Evolutionary conservation across 2,329 filamentous ascomycete genomes (phyloP).

Genomic region (Ophiocordyceps sinensis): DNA sequence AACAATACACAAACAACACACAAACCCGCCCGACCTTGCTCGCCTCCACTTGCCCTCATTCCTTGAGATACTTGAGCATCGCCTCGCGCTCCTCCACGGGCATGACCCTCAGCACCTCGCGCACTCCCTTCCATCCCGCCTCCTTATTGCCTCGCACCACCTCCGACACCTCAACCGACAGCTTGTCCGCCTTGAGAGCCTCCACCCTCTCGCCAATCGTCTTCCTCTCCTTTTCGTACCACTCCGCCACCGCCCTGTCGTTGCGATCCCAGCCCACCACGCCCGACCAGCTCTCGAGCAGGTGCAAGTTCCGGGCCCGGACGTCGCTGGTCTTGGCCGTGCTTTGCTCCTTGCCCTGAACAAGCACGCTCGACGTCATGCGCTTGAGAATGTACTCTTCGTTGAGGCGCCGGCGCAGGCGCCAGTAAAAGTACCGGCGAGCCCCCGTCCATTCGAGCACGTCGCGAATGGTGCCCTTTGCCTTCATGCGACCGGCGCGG

Average conservation of each 20-base stretch:
- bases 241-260: conserved; percentile 73
- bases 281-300: conserved; percentile 71
- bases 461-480: conserved; percentile 85
- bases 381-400: conserved; percentile 95
- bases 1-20: no score
- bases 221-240: conserved; percentile 94
- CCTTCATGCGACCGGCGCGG: conserved; percentile 92
- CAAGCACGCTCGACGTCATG: conserved; percentile 41
- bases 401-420: conserved; percentile 86
- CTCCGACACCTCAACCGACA: conserved; percentile 30
- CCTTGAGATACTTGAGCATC: conserved; percentile 47
- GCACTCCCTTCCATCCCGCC: conserved; percentile 70
- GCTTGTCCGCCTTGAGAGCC: conserved; percentile 60
- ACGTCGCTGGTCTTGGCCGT: conserved; percentile 31
- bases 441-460: conserved; percentile 75
- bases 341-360: conserved; percentile 13
- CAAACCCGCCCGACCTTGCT: no score
- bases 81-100: conserved; percentile 80
- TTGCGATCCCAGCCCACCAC: conserved; percentile 63
- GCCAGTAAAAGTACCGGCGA: conserved; percentile 99
- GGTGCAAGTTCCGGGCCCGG: conserved; percentile 55
- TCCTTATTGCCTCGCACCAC: conserved; percentile 37
- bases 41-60: conserved; percentile 10
- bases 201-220: conserved; percentile 73
- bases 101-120: conserved; percentile 73